Evolutionary conservation across 2,329 filamentous ascomycete genomes (phyloP).

Genomic region (Dendryphion nanum): DNA sequence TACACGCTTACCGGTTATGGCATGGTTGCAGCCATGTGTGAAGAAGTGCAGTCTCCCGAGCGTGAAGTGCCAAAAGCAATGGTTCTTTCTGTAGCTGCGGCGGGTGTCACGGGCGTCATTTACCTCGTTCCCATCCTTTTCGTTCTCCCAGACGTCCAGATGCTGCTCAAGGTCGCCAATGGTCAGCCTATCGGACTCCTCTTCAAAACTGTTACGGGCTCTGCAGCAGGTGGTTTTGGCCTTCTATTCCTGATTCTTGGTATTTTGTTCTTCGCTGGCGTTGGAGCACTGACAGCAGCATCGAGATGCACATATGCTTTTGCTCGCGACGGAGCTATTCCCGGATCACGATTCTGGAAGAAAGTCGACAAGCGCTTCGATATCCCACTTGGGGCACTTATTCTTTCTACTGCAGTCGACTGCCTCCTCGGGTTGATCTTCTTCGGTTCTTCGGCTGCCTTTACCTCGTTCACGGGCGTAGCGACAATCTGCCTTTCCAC

Average conservation of each 20-base stretch:
- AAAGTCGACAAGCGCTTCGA: slow-evolving; percentile 64
- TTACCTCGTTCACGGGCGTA: slow-evolving; percentile 77
- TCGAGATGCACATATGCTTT: slow-evolving; percentile 75
- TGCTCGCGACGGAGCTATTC: slow-evolving; percentile 72
- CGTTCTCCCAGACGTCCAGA: slow-evolving; percentile 66
- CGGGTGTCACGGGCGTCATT: slow-evolving; percentile 62
- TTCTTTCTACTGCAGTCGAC: slow-evolving; percentile 67
- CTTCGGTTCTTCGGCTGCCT: slow-evolving; percentile 73
- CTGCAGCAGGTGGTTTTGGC: slow-evolving; percentile 70
- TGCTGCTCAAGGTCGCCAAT: slow-evolving; percentile 64
- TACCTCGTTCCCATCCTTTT: slow-evolving; percentile 76
- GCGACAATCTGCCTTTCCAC: slow-evolving; percentile 76
- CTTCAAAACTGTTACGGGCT: slow-evolving; percentile 74
- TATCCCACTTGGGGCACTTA: slow-evolving; percentile 68
- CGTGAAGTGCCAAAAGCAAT: slow-evolving; percentile 71
- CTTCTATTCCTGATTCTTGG: slow-evolving; percentile 74
- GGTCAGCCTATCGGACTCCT: slow-evolving; percentile 74
- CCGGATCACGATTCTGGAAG: slow-evolving; percentile 65
- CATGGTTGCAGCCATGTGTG: slow-evolving; percentile 71
- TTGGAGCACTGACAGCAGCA: slow-evolving; percentile 71
- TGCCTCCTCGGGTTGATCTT: slow-evolving; percentile 75
- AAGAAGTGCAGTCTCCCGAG: slow-evolving; percentile 68
- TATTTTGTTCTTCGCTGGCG: slow-evolving; percentile 74
- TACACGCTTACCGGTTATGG: slow-evolving; percentile 66
- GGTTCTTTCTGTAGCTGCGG: slow-evolving; percentile 66